phyloP scores from a whole-genome alignment of 257 asterid genomes.

The Salvia hispanica region DNA sequence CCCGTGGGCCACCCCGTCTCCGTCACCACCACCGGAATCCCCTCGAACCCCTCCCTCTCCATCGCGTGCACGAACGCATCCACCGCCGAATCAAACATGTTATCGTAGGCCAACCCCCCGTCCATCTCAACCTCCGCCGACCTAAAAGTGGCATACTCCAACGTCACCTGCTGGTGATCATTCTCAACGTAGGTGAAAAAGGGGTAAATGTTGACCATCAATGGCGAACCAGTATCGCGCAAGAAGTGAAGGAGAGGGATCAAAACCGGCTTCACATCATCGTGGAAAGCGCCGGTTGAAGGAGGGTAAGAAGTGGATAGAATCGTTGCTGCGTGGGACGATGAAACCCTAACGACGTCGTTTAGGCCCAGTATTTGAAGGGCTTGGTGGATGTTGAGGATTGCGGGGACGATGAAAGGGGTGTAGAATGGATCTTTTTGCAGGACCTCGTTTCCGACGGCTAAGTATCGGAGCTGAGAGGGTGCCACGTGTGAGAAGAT shows the following conservation, averaged over 20 bases:
- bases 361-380: conserved; percentile 49
- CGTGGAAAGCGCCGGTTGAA: conserved; percentile 49
- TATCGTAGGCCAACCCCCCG: conserved; percentile 45
- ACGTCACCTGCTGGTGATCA: conserved; percentile 29
- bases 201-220: conserved; percentile 72
- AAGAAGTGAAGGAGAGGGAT: conserved; percentile 50
- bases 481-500: conserved; percentile 52
- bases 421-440: conserved; percentile 56
- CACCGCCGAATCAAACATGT: conserved; percentile 62
- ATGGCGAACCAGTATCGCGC: conserved; percentile 45
- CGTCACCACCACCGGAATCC: conserved; percentile 67
- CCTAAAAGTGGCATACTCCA: conserved; percentile 61
- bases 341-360: conserved; percentile 49
- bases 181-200: conserved; percentile 54
- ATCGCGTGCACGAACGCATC: conserved; percentile 69
- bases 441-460: conserved; percentile 64
- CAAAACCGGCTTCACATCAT: conserved; percentile 33
- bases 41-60: conserved; percentile 69
- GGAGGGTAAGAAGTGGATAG: conserved; percentile 63
- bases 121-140: conserved; percentile 42
- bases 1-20: conserved; percentile 83
- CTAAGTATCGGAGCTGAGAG: conserved; percentile 53
- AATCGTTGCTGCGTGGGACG: conserved; percentile 58
- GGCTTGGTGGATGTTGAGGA: conserved; percentile 51
- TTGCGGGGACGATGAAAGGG: conserved; percentile 53